Percentiles rank a stretch among this genome's conserved stretches.
These are phyloP conservation scores for Neospora caninum DNA, from an alignment of 169 alveolate genomes.

Conservation along the genomic window DNA sequence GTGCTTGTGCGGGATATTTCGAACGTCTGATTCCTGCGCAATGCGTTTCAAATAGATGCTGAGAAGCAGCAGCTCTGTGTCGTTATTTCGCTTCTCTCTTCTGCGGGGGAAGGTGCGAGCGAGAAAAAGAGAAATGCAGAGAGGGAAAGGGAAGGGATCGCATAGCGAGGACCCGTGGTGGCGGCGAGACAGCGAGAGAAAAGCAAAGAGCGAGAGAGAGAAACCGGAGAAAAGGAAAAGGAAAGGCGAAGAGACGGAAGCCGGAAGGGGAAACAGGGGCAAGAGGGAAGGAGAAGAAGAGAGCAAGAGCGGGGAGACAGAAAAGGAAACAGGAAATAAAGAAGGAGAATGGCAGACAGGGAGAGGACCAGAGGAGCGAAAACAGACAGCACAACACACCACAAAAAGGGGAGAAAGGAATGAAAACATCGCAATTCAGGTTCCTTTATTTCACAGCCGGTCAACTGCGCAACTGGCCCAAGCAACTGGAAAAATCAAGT, in stretches of 20 bases:
- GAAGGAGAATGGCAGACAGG: not conserved
- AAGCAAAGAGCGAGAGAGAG: not conserved
- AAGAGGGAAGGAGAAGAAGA: not conserved
- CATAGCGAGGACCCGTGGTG: not conserved
- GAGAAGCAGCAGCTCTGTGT: constrained; percentile 1
- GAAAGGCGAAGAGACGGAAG: not conserved
- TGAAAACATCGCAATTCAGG: too few relatives aligned
- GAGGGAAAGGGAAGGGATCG: not conserved
- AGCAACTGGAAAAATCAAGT: too few relatives aligned
- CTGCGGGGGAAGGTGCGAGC: not conserved
- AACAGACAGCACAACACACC: too few relatives aligned
- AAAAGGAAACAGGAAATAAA: not conserved
- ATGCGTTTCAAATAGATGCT: not conserved
- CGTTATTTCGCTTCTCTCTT: constrained; percentile 4
- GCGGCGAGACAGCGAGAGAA: too few relatives aligned
- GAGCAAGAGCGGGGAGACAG: not conserved
- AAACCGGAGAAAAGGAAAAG: not conserved
- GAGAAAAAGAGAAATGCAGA: too few relatives aligned
- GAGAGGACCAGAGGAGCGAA: not conserved
- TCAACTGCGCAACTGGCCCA: too few relatives aligned
- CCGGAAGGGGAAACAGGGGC: not conserved
- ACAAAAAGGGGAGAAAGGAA: too few relatives aligned
- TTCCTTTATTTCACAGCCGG: too few relatives aligned
- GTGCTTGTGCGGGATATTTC: not conserved
- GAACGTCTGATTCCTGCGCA: constrained; percentile 1